These are phyloP conservation scores for Suillus occidentalis DNA, from an alignment of 768 basidiomycete genomes.

Conservation along the genomic window DNA sequence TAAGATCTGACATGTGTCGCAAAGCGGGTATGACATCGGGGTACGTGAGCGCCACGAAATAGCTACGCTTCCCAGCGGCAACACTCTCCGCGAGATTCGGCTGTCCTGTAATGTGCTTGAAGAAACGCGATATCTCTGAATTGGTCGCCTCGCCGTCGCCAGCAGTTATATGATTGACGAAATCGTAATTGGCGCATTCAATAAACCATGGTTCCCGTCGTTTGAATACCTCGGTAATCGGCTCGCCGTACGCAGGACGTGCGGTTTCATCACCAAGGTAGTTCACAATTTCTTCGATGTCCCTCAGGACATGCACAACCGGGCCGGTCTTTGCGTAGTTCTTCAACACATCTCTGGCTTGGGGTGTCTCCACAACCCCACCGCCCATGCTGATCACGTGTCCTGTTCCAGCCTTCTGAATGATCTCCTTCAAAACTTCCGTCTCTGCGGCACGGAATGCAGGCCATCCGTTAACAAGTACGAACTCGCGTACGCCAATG, in stretches of 20 bases:
- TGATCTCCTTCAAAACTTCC: slow-evolving; percentile 64
- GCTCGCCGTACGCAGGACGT: slow-evolving; percentile 88
- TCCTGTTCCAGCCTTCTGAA: slow-evolving; percentile 50
- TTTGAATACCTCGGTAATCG: slow-evolving; percentile 78
- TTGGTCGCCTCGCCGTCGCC: slow-evolving; percentile 15
- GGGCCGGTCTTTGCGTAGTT: slow-evolving; percentile 56
- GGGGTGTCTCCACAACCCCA: slow-evolving; percentile 86
- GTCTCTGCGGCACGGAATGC: slow-evolving; percentile 86
- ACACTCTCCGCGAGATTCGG: slow-evolving; percentile 65
- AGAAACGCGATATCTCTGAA: slow-evolving; percentile 79
- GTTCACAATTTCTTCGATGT: slow-evolving; percentile 75
- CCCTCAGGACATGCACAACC: slow-evolving; percentile 83
- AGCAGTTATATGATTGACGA: slow-evolving; percentile 67
- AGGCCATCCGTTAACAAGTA: slow-evolving; percentile 82
- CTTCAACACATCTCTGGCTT: slow-evolving; percentile 70
- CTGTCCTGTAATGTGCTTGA: slow-evolving; percentile 79
- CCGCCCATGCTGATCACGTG: slow-evolving; percentile 92
- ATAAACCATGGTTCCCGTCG: slow-evolving; percentile 86
- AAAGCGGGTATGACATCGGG: slow-evolving; percentile 79
- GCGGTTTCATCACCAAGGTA: slow-evolving; percentile 76
- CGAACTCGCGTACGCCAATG: slow-evolving; percentile 70
- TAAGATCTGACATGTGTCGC: slow-evolving; percentile 66
- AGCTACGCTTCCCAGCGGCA: slow-evolving; percentile 60
- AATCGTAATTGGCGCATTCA: slow-evolving; percentile 80
- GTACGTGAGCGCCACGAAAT: slow-evolving; percentile 92